These are phyloP conservation scores for Protea cynaroides DNA, from an alignment of 164 flowering plant species.

Conservation along the genomic window DNA sequence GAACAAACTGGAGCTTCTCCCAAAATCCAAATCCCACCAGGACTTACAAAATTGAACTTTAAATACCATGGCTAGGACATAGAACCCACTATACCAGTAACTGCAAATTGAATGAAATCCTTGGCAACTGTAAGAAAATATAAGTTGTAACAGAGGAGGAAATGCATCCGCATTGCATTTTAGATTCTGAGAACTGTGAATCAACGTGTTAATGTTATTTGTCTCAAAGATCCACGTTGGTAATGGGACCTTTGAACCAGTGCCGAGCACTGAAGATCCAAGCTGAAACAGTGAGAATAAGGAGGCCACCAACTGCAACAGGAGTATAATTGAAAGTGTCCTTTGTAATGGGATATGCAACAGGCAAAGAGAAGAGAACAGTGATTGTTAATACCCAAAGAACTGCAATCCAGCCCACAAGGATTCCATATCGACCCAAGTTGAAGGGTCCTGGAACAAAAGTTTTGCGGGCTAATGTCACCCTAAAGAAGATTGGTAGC, in stretches of 20 bases:
- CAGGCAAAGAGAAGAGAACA: slow-evolving; percentile 85
- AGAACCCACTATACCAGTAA: not conserved
- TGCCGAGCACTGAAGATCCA: slow-evolving; percentile 69
- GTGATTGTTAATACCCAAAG: slow-evolving; percentile 82
- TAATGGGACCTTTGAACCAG: slow-evolving; percentile 79
- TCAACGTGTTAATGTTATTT: not conserved
- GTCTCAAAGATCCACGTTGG: slow-evolving; percentile 40
- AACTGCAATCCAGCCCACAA: slow-evolving; percentile 88
- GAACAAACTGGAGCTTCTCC: too few species aligned
- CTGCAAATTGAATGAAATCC: not conserved
- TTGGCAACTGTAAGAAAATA: too few species aligned
- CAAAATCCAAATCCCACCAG: too few species aligned
- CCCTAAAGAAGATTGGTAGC: slow-evolving; percentile 78
- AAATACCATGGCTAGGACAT: not conserved
- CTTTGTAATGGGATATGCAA: slow-evolving; percentile 62
- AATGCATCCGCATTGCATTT: not conserved
- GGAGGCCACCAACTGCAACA: slow-evolving; percentile 75
- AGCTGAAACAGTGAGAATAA: slow-evolving; percentile 41
- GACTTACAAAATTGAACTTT: not conserved
- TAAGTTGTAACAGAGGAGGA: too few species aligned
- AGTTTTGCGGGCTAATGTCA: slow-evolving; percentile 74
- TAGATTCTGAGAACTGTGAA: not conserved
- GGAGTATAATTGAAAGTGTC: slow-evolving; percentile 92
- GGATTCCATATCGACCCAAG: slow-evolving; percentile 68
- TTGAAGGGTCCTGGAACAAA: slow-evolving; percentile 84